phyloP scores from a whole-genome alignment of 495 filamentous ascomycete species.

The Hyaloscypha hepaticicola region DNA sequence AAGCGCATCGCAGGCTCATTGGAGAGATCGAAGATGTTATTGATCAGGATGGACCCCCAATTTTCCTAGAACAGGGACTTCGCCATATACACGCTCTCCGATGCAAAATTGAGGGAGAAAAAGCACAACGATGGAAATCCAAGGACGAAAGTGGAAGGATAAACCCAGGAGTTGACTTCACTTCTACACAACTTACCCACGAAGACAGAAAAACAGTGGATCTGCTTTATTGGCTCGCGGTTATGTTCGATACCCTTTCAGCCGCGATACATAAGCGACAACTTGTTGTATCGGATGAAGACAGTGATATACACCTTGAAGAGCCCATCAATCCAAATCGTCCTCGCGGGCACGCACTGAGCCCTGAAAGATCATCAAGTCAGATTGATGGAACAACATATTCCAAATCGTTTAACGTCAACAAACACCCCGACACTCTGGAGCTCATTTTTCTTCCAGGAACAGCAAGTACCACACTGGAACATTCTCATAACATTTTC shows the following conservation, averaged over 20 bases:
- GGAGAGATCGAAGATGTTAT: conserved; percentile 30
- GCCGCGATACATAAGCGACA: conserved; percentile 48
- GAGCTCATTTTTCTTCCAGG: conserved; percentile 4
- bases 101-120: conserved; percentile 34
- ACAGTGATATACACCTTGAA: conserved; percentile 33
- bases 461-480: background rate
- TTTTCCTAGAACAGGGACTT: conserved; percentile 41
- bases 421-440: conserved; percentile 5
- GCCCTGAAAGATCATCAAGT: background rate
- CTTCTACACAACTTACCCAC: conserved; percentile 17
- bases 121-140: conserved; percentile 20
- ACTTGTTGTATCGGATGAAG: conserved; percentile 46
- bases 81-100: conserved; percentile 37
- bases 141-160: background rate
- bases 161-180: conserved; percentile 14
- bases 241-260: conserved; percentile 52
- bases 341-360: background rate
- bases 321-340: background rate
- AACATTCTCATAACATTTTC: no score
- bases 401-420: conserved; percentile 7
- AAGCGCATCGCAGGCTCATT: background rate
- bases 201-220: conserved; percentile 42
- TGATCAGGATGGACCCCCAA: conserved; percentile 40
- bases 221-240: conserved; percentile 47
- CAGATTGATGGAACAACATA: background rate